Percentiles rank a stretch among this genome's conserved stretches.
phyloP scores from a whole-genome alignment of 1,284 basidiomycete species.

The Xanthoconium separans region DNA sequence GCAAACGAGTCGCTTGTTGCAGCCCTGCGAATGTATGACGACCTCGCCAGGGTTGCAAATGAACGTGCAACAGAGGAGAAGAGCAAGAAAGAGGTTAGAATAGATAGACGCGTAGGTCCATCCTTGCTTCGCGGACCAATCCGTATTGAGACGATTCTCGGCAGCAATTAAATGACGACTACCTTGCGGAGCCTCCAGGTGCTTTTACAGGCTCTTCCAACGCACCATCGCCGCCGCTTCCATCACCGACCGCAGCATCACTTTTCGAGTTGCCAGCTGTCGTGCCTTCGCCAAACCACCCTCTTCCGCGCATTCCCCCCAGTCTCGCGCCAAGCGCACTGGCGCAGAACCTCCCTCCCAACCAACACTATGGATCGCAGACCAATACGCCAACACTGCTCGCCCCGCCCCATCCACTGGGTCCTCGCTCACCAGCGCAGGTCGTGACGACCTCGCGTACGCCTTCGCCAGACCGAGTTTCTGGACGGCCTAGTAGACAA shows the following conservation, averaged over 20 bases:
- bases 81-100: constrained; percentile 55
- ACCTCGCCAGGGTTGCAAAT: constrained; percentile 62
- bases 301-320: constrained; percentile 39
- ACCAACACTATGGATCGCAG: constrained; percentile 26
- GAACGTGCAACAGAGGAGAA: constrained; percentile 62
- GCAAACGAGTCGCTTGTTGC: constrained; percentile 59
- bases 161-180: constrained; percentile 31
- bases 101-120: constrained; percentile 53
- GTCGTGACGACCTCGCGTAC: constrained; percentile 47
- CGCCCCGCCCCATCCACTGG: constrained; percentile 66
- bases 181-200: constrained; percentile 17
- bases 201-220: constrained; percentile 30
- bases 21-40: constrained; percentile 56
- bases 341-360: constrained; percentile 16
- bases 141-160: background rate
- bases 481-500: constrained; percentile 18
- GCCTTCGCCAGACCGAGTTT: constrained; percentile 45
- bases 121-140: background rate
- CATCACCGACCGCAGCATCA: constrained; percentile 39
- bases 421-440: constrained; percentile 61
- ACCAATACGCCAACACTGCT: constrained; percentile 38
- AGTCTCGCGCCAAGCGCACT: constrained; percentile 20
- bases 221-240: constrained; percentile 37
- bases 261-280: constrained; percentile 37
- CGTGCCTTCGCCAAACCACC: constrained; percentile 36